Evolutionary conservation across 306 rosid species (phyloP).

Genomic region (Mucuna pruriens): DNA sequence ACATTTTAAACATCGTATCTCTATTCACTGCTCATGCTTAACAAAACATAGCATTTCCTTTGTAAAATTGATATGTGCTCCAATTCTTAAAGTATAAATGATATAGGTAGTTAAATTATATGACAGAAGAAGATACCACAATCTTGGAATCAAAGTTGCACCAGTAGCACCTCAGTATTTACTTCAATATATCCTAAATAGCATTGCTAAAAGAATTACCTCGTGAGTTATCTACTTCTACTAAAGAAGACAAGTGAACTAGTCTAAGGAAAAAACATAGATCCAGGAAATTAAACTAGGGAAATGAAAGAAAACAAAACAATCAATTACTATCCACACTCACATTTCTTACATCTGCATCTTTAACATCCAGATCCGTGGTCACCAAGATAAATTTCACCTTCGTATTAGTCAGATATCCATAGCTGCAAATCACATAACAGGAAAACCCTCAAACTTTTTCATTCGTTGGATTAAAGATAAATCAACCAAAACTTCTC

Average conservation of each 20-base stretch:
- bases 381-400: conserved; percentile 97
- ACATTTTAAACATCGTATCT: background rate
- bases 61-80: background rate
- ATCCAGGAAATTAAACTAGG: background rate
- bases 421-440: conserved; percentile 61
- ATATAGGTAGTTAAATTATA: background rate
- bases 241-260: background rate
- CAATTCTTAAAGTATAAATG: background rate
- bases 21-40: background rate
- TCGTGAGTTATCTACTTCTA: background rate
- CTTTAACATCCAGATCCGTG: conserved; percentile 86
- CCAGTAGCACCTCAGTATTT: background rate
- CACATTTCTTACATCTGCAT: conserved; percentile 89
- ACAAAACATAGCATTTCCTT: background rate
- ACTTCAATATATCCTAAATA: conserved; percentile 8
- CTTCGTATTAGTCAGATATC: conserved; percentile 93
- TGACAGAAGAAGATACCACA: background rate
- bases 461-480: background rate
- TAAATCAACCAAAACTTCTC: conserved; percentile 4
- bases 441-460: background rate
- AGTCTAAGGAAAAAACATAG: background rate
- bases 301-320: conserved; percentile 15
- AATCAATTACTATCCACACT: conserved; percentile 46
- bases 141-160: background rate
- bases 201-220: background rate